Base-by-base conservation (phyloP, 805 yeast species). In the Metschnikowia picachoensis region DNA sequence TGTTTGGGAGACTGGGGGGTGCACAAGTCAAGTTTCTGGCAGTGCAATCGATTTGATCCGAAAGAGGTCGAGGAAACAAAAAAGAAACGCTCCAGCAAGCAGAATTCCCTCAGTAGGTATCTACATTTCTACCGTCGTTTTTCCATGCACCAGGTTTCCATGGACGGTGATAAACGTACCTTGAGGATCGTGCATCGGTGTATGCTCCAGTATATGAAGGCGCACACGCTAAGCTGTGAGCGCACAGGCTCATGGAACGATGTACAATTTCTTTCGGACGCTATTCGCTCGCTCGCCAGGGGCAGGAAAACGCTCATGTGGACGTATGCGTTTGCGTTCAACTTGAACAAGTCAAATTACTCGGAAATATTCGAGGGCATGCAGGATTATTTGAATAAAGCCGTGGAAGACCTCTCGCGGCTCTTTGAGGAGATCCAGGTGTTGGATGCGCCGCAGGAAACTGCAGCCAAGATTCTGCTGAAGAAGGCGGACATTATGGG, bases 251-350 rank as follows among this genome's bases (percentile, higher is more conserved):
- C 95, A 1, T 89, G 96, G 95, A 85, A 84, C 43, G 96, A 91
- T 58, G 85, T 89, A 1, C 94, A 87, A 57, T 92, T 86, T 59
- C 74, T 91, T 41, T 77, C 83, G 9, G 92, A 87, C 43, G 81
- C 92, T 34, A 82, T 87, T 35, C 74, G 76, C 39, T 76, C 78
- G 2, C 66, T 92, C 46, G 70, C 82, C 29, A 76, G 74, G 47
- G 87, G 95, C 8, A 73, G 98, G 48, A 79, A 81, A 36, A 79
- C 88, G 1, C 70, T 94, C 43, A 87, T 89, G 69, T 94, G 98
- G 97, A 81, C 97, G 0, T 91, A 87, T 65, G 90, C 88, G 2
- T 78, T 89, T 55, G 82, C 88, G 11, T 92, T 68, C 59, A 87
- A 82, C 60, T 69, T 89, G 30, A 74, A 72, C 34, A 62, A 68